Evolutionary conservation across 2,329 filamentous ascomycete species (phyloP), one percentile per base, ranked within the genome.

Genomic region (Phoma sp.): DNA sequence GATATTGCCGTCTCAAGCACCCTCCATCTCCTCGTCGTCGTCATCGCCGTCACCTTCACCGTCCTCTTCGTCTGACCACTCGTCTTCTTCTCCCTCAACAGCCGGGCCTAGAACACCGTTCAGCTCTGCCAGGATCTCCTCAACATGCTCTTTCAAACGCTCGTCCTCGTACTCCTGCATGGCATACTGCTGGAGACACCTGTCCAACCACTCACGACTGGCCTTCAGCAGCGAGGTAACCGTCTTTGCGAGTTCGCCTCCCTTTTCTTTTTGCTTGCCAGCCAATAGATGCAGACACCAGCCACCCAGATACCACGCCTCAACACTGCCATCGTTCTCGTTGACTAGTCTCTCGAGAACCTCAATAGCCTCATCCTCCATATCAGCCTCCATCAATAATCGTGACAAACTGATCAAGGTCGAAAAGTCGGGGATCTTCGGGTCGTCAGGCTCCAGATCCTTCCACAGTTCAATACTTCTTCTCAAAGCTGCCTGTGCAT

Each of bases 251-350:
- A 85, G 80, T 25, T 55, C 52, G 18, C 37, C 52, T 35, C 79
- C 79, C 4, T 75, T 73, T 58, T 75, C 75, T 65, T 81, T 84
- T 66, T 85, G 79, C 80, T 88, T 90, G 72, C 90, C 84, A 9
- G 89, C 90, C 58, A 89, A 80, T 54, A 96, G 83, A 71, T 91
- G 91, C 62, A 96, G 82, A 65, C 91, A 93, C 90, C 93, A 98
- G 4, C 95, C 96, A 38, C 95, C 95, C 4, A 99, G 82, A 77
- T 99, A 99, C 92, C 93, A 97, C 14, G 91, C 89, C 77, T 99
- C 95, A 18, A 99, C 90, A 73, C 93, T 96, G 69, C 89, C 84
- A 71, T 99, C 96, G 63, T 99, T 93, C 72, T 99, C 95, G 32
- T 84, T 81, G 35, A 96, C 86, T 47, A 99, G 79, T 48, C 91